Conservation (phyloP, 2,329 filamentous ascomycete genomes). For the Diplodia intermedia region DNA sequence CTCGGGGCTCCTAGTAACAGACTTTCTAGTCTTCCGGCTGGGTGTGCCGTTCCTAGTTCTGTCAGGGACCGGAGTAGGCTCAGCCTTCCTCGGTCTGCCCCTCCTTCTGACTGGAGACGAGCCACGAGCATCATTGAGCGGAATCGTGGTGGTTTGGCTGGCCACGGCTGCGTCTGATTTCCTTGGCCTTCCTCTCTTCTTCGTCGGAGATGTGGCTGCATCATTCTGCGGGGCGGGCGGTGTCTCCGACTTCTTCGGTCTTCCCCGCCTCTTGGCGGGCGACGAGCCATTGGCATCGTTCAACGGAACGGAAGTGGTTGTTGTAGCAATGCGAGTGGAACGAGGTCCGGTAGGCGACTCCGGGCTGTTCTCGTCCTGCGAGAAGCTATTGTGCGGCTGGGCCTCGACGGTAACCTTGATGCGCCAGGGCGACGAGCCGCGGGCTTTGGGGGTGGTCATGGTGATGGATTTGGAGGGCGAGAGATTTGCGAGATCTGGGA, state of each 20-base stretch:
- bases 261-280: slow-evolving; percentile 47
- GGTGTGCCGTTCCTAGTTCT: slow-evolving; percentile 44
- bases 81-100: slow-evolving; percentile 4
- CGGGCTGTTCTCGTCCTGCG: slow-evolving; percentile 42
- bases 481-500: slow-evolving; percentile 28
- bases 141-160: slow-evolving; percentile 3
- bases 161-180: slow-evolving; percentile 32
- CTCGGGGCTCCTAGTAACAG: slow-evolving; percentile 19
- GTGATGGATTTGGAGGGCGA: slow-evolving; percentile 56
- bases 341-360: slow-evolving; percentile 42
- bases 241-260: slow-evolving; percentile 47
- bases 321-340: slow-evolving; percentile 40
- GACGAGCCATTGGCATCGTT: slow-evolving; percentile 49
- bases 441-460: slow-evolving; percentile 50
- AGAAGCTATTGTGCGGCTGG: slow-evolving; percentile 46
- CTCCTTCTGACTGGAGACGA: slow-evolving; percentile 39
- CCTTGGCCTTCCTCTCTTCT: slow-evolving; percentile 40
- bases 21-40: slow-evolving; percentile 30
- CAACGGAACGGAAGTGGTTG: slow-evolving; percentile 51
- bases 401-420: slow-evolving; percentile 60
- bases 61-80: background rate
- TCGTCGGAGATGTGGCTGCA: slow-evolving; percentile 40
- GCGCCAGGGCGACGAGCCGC: slow-evolving; percentile 54
- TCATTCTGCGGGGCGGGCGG: slow-evolving; percentile 34
- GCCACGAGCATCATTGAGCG: slow-evolving; percentile 12